Conservation (phyloP, 2,329 filamentous ascomycete species). For the Calonectria pteridis region DNA sequence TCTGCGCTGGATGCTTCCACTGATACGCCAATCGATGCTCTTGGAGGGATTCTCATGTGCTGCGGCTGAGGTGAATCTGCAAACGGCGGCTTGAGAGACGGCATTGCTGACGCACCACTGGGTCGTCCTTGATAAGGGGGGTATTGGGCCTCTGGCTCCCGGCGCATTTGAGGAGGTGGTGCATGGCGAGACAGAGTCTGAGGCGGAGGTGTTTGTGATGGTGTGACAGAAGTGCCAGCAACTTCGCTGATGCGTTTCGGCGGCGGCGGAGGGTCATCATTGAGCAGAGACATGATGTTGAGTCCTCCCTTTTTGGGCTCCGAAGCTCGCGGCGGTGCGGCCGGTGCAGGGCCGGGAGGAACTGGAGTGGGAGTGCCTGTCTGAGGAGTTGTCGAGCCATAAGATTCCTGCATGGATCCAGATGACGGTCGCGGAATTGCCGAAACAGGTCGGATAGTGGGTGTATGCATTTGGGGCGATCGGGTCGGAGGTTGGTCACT, state of each 20-base stretch:
- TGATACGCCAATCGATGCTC: constrained; percentile 57
- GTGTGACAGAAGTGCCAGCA: constrained; percentile 52
- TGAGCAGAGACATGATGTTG: constrained; percentile 72
- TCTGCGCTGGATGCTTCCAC: constrained; percentile 52
- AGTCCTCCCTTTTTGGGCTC: constrained; percentile 72
- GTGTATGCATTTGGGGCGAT: constrained; percentile 55
- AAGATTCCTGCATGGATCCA: constrained; percentile 48
- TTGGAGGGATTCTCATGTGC: constrained; percentile 57
- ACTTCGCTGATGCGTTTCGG: constrained; percentile 67
- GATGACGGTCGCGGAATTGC: constrained; percentile 50
- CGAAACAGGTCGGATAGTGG: constrained; percentile 53
- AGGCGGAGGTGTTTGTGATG: constrained; percentile 65
- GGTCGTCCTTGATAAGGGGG: constrained; percentile 56
- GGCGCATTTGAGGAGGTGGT: constrained; percentile 59
- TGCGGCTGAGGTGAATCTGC: constrained; percentile 64
- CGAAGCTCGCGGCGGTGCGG: constrained; percentile 55
- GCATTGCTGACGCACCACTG: constrained; percentile 61
- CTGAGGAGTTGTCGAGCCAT: constrained; percentile 44
- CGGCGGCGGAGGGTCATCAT: constrained; percentile 66
- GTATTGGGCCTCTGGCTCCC: constrained; percentile 63
- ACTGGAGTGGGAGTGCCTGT: constrained; percentile 46
- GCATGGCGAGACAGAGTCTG: constrained; percentile 57
- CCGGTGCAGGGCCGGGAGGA: constrained; percentile 53
- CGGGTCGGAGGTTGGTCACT: constrained; percentile 53
- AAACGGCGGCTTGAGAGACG: constrained; percentile 66